A percentile compares a stretch with the other conserved stretches of the same genome.
Conservation (phyloP, 306 rosid genomes). For the Purshia tridentata region DNA sequence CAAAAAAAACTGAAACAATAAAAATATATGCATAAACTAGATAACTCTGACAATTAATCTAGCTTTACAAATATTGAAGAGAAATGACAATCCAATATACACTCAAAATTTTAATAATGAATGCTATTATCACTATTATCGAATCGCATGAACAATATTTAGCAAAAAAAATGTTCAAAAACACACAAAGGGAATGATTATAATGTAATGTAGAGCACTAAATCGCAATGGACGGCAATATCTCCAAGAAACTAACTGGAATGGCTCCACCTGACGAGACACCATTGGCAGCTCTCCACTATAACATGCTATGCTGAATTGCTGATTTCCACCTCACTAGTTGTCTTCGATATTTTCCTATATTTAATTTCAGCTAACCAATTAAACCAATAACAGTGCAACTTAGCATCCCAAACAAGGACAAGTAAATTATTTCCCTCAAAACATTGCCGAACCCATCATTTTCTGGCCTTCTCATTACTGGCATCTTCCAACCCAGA, state of each 20-base stretch:
- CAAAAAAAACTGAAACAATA: constrained; percentile 70
- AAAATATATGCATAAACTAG: constrained; percentile 24
- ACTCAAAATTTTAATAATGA: background rate
- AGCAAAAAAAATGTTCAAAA: constrained; percentile 6
- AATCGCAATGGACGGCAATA: background rate
- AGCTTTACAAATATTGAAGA: background rate
- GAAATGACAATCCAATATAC: constrained; percentile 3
- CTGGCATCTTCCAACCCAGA: background rate
- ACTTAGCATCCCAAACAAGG: background rate
- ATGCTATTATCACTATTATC: background rate
- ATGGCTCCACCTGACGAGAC: background rate
- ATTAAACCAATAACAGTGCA: background rate
- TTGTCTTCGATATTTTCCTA: background rate
- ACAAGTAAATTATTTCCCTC: background rate
- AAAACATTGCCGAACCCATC: background rate
- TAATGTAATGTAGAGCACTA: background rate
- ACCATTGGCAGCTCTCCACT: background rate
- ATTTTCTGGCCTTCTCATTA: background rate
- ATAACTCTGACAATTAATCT: background rate
- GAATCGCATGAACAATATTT: background rate
- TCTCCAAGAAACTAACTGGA: background rate
- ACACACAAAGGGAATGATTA: no score
- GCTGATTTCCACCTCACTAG: background rate
- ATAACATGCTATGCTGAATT: background rate
- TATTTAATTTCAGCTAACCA: background rate